These are phyloP conservation scores for Pseudogymnoascus sp. DNA, from an alignment of 2,329 filamentous ascomycete genomes.

Conservation along the genomic window DNA sequence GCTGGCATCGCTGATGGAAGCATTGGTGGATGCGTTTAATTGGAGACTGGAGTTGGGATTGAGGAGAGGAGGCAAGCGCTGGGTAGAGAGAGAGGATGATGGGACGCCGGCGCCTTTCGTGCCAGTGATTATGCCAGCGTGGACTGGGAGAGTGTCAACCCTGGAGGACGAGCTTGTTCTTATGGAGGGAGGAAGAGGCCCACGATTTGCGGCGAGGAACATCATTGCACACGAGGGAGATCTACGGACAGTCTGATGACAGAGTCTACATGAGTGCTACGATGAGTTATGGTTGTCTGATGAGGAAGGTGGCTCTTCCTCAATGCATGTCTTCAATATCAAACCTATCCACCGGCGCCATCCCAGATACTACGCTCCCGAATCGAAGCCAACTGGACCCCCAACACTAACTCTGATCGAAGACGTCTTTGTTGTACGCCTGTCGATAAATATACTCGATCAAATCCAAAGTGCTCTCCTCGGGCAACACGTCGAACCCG, in stretches of 20 bases:
- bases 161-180: not conserved
- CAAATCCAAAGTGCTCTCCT: not conserved
- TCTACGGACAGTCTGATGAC: not conserved
- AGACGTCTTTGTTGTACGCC: not conserved
- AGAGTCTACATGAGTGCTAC: not conserved
- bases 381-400: not conserved
- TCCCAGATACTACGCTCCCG: not conserved
- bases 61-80: conserved; percentile 18
- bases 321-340: not conserved
- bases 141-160: not conserved
- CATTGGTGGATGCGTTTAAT: conserved; percentile 25
- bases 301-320: not conserved
- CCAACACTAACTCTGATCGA: not conserved
- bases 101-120: conserved; percentile 18
- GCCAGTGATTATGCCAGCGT: conserved; percentile 8
- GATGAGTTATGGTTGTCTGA: not conserved
- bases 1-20: conserved; percentile 24
- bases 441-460: not conserved
- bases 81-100: conserved; percentile 15
- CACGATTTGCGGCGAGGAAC: not conserved
- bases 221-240: not conserved
- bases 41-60: conserved; percentile 23
- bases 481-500: not conserved
- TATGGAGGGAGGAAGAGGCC: not conserved
- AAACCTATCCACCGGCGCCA: not conserved